A percentile compares a stretch with the other conserved stretches of the same genome.
phyloP scores from a whole-genome alignment of 805 yeast genomes.

The Vanderwaltozyma tropicalis region DNA sequence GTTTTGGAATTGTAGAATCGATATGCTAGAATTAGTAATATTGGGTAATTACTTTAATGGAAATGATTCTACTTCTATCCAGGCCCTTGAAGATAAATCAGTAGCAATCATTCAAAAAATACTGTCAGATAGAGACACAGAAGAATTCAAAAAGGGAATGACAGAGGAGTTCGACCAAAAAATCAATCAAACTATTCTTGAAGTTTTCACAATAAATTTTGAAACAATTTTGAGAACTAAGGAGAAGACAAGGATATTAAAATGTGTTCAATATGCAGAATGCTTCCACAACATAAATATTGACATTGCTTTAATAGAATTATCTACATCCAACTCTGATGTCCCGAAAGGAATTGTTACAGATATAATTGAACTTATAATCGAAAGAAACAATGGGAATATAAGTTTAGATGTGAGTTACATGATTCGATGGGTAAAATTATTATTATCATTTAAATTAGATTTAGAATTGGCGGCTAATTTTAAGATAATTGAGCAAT shows the following conservation, averaged over 20 bases:
- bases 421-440: constrained; percentile 1
- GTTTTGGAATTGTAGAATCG: constrained; percentile 18
- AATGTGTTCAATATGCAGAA: constrained; percentile 14
- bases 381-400: constrained; percentile 18
- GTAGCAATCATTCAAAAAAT: constrained; percentile 1
- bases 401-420: constrained; percentile 3
- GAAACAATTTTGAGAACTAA: constrained; percentile 18
- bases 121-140: constrained; percentile 2
- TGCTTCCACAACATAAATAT: constrained; percentile 9
- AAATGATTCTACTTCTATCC: not conserved
- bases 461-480: not conserved
- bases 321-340: not conserved
- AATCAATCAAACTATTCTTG: constrained; percentile 15
- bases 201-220: constrained; percentile 15
- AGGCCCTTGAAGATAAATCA: constrained; percentile 8
- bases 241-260: constrained; percentile 14
- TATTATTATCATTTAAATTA: not conserved
- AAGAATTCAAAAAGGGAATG: constrained; percentile 4
- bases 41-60: not conserved
- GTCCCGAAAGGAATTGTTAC: constrained; percentile 12
- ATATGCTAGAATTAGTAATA: constrained; percentile 1
- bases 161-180: constrained; percentile 4
- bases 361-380: constrained; percentile 11
- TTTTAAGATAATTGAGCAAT: not conserved
- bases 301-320: constrained; percentile 6